Conservation (phyloP, 805 yeast species). For the Ogataea allantospora region DNA sequence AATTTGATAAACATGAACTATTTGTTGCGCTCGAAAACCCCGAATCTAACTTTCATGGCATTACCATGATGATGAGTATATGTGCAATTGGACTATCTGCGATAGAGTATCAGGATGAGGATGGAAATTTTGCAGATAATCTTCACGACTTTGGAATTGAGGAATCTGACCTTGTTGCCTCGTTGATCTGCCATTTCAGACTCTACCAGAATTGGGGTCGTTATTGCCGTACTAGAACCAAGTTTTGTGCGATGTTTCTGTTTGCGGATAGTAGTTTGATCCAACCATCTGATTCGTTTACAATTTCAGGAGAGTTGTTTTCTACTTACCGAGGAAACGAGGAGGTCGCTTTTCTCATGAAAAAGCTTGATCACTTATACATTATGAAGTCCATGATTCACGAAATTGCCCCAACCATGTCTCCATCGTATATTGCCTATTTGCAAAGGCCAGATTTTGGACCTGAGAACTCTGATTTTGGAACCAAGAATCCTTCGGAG, state of each 20-base stretch:
- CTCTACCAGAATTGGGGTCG: constrained; percentile 4
- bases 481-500: neutral
- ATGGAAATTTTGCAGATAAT: too few species aligned
- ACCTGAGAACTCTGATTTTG: neutral
- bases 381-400: constrained; percentile 17
- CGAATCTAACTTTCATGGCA: constrained; percentile 11
- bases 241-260: constrained; percentile 19
- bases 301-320: constrained; percentile 13
- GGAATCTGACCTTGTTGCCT: too few species aligned
- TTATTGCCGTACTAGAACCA: constrained; percentile 16
- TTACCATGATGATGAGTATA: constrained; percentile 20
- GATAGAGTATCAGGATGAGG: constrained; percentile 2
- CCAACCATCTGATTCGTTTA: constrained; percentile 6
- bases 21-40: constrained; percentile 2
- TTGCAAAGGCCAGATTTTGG: neutral
- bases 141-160: too few species aligned
- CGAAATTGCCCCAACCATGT: constrained; percentile 10
- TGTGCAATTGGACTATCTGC: constrained; percentile 11
- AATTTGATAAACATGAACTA: constrained; percentile 8
- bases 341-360: constrained; percentile 4
- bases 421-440: neutral
- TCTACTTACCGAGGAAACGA: constrained; percentile 6
- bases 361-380: constrained; percentile 14
- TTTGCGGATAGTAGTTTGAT: constrained; percentile 11
- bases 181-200: constrained; percentile 11